phyloP scores from a whole-genome alignment of 2,329 filamentous ascomycete genomes.

The Talaromyces sp. region DNA sequence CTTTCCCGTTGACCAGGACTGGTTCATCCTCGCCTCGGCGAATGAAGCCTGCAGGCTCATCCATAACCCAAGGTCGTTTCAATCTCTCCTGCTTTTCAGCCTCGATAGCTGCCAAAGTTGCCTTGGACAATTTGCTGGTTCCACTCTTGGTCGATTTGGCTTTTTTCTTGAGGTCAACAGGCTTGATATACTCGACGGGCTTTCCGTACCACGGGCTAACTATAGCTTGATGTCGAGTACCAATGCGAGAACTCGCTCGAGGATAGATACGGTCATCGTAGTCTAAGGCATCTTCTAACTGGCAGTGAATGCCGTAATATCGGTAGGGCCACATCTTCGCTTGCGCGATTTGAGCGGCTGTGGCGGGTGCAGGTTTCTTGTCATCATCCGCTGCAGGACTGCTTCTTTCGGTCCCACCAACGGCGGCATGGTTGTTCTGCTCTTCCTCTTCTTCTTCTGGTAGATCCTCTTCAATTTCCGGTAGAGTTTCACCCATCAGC shows the following conservation, averaged over 20 bases:
- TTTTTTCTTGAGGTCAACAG: constrained; percentile 78
- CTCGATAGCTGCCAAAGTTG: constrained; percentile 73
- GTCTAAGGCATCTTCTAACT: constrained; percentile 90
- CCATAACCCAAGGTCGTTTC: constrained; percentile 86
- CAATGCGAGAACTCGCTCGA: constrained; percentile 85
- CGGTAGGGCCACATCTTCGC: constrained; percentile 95
- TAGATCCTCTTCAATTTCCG: constrained; percentile 62
- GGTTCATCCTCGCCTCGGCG: constrained; percentile 75
- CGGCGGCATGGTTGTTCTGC: constrained; percentile 46
- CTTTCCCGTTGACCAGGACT: constrained; percentile 60
- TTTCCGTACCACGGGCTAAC: constrained; percentile 81
- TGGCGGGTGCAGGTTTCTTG: constrained; percentile 57
- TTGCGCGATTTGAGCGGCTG: constrained; percentile 84
- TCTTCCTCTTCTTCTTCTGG: constrained; percentile 67
- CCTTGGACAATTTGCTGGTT: constrained; percentile 73
- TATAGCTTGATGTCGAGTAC: constrained; percentile 85
- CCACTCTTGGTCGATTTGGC: constrained; percentile 66
- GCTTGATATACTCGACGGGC: constrained; percentile 86
- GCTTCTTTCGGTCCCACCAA: constrained; percentile 59
- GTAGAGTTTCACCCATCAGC: constrained; percentile 55
- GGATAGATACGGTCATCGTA: constrained; percentile 98
- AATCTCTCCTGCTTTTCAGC: constrained; percentile 75
- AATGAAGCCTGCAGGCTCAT: constrained; percentile 83
- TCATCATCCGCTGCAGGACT: constrained; percentile 59
- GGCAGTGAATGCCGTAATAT: constrained; percentile 92